These are phyloP conservation scores for Termitomyces sp. DNA, from an alignment of 768 basidiomycete genomes.

Conservation along the genomic window DNA sequence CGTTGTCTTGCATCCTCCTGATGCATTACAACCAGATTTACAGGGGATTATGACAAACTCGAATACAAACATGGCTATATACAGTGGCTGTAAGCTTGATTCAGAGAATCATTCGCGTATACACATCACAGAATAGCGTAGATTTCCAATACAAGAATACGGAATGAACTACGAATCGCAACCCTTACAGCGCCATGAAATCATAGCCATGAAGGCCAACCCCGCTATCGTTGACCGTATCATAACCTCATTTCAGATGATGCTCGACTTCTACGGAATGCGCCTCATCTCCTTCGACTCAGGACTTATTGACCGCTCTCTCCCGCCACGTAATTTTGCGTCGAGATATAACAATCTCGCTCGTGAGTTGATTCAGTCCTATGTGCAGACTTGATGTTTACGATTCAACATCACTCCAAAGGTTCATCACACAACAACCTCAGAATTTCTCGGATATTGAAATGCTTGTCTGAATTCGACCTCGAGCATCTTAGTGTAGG, in stretches of 20 bases:
- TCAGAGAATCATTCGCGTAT: background rate
- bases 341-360: constrained; percentile 58
- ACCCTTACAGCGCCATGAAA: constrained; percentile 63
- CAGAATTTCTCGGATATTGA: constrained; percentile 71
- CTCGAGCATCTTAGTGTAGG: constrained; percentile 59
- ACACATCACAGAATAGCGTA: constrained; percentile 17
- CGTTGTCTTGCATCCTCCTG: background rate
- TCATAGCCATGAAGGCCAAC: constrained; percentile 47
- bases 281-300: constrained; percentile 49
- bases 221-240: constrained; percentile 42
- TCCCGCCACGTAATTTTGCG: constrained; percentile 42
- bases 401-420: constrained; percentile 16
- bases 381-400: background rate
- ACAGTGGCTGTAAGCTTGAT: constrained; percentile 64
- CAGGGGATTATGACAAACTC: constrained; percentile 52
- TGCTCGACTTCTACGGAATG: constrained; percentile 84
- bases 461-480: constrained; percentile 67
- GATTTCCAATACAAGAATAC: constrained; percentile 69
- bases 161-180: constrained; percentile 68
- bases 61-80: constrained; percentile 71
- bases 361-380: constrained; percentile 37
- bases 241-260: constrained; percentile 57
- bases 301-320: constrained; percentile 50
- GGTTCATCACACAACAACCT: constrained; percentile 72
- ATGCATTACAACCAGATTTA: constrained; percentile 44